Percentiles rank a stretch among this genome's conserved stretches.
These are phyloP conservation scores for Phlebopus sp. DNA, from an alignment of 1,284 basidiomycete genomes.

Conservation along the genomic window DNA sequence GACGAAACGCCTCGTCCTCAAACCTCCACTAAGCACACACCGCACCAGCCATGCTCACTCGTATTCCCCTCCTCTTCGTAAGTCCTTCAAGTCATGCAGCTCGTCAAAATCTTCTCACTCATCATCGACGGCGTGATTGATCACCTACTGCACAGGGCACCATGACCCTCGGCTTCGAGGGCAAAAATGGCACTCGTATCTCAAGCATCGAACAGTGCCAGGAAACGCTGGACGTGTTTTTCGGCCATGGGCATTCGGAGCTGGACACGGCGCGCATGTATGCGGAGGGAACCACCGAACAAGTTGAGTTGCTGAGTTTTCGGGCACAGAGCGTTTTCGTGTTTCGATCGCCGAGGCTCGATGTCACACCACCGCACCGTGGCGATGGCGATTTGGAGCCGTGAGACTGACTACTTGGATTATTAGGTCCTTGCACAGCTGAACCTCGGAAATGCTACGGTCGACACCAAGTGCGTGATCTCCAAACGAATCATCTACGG, in stretches of 20 bases:
- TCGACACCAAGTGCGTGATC: conserved; percentile 44
- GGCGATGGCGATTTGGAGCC: no score
- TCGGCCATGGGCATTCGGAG: conserved; percentile 39
- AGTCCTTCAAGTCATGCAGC: not conserved
- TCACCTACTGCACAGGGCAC: conserved; percentile 36
- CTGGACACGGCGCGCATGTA: conserved; percentile 47
- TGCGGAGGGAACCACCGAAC: conserved; percentile 45
- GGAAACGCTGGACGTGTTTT: conserved; percentile 42
- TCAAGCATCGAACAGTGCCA: conserved; percentile 36
- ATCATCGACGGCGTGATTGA: not conserved
- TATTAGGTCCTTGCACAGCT: conserved; percentile 38
- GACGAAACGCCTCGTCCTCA: no score
- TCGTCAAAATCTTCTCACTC: not conserved
- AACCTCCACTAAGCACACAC: no score
- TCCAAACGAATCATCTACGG: not conserved
- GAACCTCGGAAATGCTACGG: conserved; percentile 37
- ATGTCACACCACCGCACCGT: no score
- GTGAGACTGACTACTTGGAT: no score
- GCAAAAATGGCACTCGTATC: conserved; percentile 40
- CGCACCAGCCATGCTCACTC: conserved; percentile 17
- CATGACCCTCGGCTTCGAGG: conserved; percentile 43
- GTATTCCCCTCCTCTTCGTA: conserved; percentile 33
- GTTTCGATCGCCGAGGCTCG: not conserved
- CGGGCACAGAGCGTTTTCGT: no score
- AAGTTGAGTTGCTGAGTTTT: conserved; percentile 23